Base-by-base conservation (phyloP, 441 rosid genomes). In the Capsella rubella region DNA sequence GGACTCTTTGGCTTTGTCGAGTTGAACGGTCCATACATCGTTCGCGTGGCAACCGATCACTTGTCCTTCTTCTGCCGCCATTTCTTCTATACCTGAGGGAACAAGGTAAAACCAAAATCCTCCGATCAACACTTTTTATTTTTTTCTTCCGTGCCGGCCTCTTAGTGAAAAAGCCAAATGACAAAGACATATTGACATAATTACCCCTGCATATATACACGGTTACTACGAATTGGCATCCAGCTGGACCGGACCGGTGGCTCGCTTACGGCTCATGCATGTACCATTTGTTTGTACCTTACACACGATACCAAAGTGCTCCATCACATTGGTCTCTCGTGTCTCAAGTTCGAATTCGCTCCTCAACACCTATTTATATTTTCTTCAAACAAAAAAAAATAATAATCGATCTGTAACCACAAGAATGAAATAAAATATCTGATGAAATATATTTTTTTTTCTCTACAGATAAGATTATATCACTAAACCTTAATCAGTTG, bases 61-160 rank as follows among this genome's bases (percentile, higher is more conserved):
- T 56, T 78, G 81, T 37, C 81, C 81, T 13, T 78, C 81, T 62
- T 73, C 81, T 35, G 78, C 81, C 53, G 78, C 75, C 81, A 78
- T 78, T 53, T 49, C 73, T 62, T 46, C 65, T 1, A n/a, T 16
- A 58, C 43, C 80, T 56, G 32, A n/a, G 35, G 25, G 25, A 29
- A 2, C 5, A 6, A 6, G 15, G 0, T 5, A 14, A 14, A 3
- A 29, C 8, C 61, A 13, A 54, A 64, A 43, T 34, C 25, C 4
- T n/a, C 62, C 50, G 25, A 53, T 45, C 51, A 25, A 56, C 4
- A 12, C 13, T 35, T 52, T 37, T n/a, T 1, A 6, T 32, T 4
- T 6, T 1, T 6, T 34, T 34, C 9, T 1, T 34, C 8, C 2
- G 37, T 34, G 0, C 37, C 37, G 37, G 6, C 37, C 16, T 13